These are phyloP conservation scores for Halophytophthora polymorphica DNA, from an alignment of 352 stramenopile genomes.

Conservation along the genomic window DNA sequence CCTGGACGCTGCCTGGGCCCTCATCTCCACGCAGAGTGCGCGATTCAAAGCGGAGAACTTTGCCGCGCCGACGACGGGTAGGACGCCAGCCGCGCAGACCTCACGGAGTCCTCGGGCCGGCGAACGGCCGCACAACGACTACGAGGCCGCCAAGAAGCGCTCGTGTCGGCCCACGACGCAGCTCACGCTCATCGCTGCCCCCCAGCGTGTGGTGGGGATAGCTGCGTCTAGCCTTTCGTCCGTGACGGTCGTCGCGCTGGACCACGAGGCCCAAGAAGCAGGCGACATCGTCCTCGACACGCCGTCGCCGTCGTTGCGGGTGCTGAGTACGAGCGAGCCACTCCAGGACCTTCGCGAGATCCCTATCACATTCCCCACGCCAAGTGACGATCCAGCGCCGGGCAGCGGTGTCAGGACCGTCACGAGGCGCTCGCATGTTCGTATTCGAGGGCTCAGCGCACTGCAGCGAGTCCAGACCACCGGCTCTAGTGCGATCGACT, in stretches of 20 bases:
- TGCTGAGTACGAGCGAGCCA: not conserved
- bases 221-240: conserved; percentile 16
- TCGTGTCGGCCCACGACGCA: conserved; percentile 28
- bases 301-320: not conserved
- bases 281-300: not conserved
- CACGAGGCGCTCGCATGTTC: conserved; percentile 3
- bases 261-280: not conserved
- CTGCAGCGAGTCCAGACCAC: conserved; percentile 7
- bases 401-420: not conserved
- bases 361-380: conserved; percentile 4
- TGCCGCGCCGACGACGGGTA: not conserved
- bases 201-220: conserved; percentile 8
- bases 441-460: conserved; percentile 12
- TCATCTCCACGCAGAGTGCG: conserved; percentile 38
- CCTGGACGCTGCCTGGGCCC: conserved; percentile 50
- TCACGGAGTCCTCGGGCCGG: not conserved
- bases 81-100: conserved; percentile 17
- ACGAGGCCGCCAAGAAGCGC: conserved; percentile 37
- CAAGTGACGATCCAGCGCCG: conserved; percentile 2
- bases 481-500: too few relatives aligned
- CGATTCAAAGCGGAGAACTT: conserved; percentile 37
- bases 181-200: conserved; percentile 6
- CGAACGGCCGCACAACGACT: conserved; percentile 31
- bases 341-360: conserved; percentile 6
- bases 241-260: conserved; percentile 10